These are phyloP conservation scores for Posidonia australis DNA, from an alignment of 106 monocot species.

Conservation along the genomic window DNA sequence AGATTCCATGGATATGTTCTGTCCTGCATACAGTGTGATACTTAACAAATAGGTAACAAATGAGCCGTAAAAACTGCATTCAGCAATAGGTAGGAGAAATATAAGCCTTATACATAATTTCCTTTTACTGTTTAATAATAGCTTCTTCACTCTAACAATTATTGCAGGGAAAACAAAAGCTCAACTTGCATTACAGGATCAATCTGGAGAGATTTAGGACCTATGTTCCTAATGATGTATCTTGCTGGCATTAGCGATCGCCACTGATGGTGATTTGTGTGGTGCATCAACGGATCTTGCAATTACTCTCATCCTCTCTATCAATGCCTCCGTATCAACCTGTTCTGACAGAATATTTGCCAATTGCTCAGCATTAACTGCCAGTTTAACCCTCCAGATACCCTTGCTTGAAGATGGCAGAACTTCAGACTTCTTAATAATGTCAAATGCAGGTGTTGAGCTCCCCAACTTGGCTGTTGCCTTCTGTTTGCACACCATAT, in stretches of 20 bases:
- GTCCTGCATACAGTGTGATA: too few species aligned
- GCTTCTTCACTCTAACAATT: too few species aligned
- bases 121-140: too few species aligned
- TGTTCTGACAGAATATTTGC: constrained; percentile 9
- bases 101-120: too few species aligned
- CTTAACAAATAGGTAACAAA: too few species aligned
- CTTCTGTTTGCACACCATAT: background rate
- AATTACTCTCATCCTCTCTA: constrained; percentile 15
- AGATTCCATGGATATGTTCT: too few species aligned
- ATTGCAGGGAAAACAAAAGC: too few species aligned
- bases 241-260: background rate
- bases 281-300: constrained; percentile 2
- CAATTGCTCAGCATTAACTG: constrained; percentile 6
- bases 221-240: too few species aligned
- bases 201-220: too few species aligned
- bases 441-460: background rate
- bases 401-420: constrained; percentile 4
- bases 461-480: background rate
- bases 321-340: constrained; percentile 1
- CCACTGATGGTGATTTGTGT: background rate
- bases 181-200: too few species aligned
- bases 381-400: constrained; percentile 14
- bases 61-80: too few species aligned
- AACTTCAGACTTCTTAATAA: constrained; percentile 2
- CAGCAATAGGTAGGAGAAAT: too few species aligned